These are phyloP conservation scores for Arachis hypogaea DNA, from an alignment of 306 rosid species.

Conservation along the genomic window DNA sequence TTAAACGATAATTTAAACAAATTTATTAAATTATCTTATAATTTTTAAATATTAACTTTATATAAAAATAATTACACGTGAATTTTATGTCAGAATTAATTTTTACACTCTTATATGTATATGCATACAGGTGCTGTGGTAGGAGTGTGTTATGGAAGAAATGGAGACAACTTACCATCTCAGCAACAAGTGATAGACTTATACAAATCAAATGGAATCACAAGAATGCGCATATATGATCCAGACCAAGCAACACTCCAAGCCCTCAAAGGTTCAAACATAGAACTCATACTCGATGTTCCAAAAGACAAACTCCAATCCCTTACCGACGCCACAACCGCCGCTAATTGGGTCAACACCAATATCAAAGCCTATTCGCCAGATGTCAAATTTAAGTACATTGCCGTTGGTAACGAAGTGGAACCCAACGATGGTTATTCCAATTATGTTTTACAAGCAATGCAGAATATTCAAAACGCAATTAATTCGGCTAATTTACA, in stretches of 20 bases:
- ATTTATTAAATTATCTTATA: too few species aligned
- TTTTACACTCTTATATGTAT: background rate
- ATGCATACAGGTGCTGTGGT: slow-evolving; percentile 51
- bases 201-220: slow-evolving; percentile 51
- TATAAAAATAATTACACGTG: too few species aligned
- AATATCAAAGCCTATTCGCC: slow-evolving; percentile 41
- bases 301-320: slow-evolving; percentile 38
- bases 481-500: slow-evolving; percentile 53
- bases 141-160: slow-evolving; percentile 62
- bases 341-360: slow-evolving; percentile 51
- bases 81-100: too few species aligned
- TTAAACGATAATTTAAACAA: too few species aligned
- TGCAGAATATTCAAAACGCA: slow-evolving; percentile 50
- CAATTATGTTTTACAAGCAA: slow-evolving; percentile 42
- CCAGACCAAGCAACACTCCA: slow-evolving; percentile 43
- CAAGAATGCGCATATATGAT: slow-evolving; percentile 49
- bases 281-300: slow-evolving; percentile 55
- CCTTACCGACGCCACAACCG: slow-evolving; percentile 45
- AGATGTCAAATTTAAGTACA: slow-evolving; percentile 51
- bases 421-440: slow-evolving; percentile 31
- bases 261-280: slow-evolving; percentile 65
- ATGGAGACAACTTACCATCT: slow-evolving; percentile 50
- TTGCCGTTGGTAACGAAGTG: slow-evolving; percentile 60
- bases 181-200: slow-evolving; percentile 44
- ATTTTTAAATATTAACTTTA: too few species aligned